Evolutionary conservation across 306 rosid genomes (phyloP), one percentile per base, ranked within the genome.

Genomic region (Erythrophleum fordii): DNA sequence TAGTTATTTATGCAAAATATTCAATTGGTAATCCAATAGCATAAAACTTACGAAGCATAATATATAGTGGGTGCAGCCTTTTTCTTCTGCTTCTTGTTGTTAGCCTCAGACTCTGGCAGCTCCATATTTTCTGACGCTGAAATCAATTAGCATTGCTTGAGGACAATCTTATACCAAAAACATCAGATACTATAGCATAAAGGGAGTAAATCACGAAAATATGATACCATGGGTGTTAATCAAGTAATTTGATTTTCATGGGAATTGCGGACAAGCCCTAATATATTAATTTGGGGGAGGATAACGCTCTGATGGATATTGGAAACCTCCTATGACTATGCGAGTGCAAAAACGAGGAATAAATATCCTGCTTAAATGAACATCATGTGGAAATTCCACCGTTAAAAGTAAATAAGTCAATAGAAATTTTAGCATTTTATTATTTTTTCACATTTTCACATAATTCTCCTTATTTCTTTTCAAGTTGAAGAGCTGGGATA

Each of bases 41-140:
- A 39, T 71, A 69, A 41, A 80, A 88, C 97, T 62, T 73, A 94
- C 97, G 98, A 88, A 13, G 98, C 93, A 51, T 94, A 92, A 85
- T 85, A 92, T 83, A 94, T 92, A 78, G 89, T 84, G 1, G 97
- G 97, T 16, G 87, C 77, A 34, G 86, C 73, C 86, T 83, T 88
- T 81, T 88, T 92, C 90, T 90, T 92, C 79, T 87, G 89, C 76
- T 69, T 85, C 79, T 85, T 88, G 69, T 79, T 81, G 77, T 77
- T 85, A 64, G 80, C 56, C 64, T 48, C 88, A 5, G 90, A 28
- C 31, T 84, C 81, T 16, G 89, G 41, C 31, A 81, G 79, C 77
- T 86, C 88, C n/a, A 75, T 10, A 81, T 56, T 84, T 51, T 83
- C 86, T 10, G 92, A 71, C 68, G 82, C 85, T 73, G 82, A 77